Evolutionary conservation across 2,329 filamentous ascomycete genomes (phyloP), one percentile per base, ranked within the genome.

Genomic region (Cercospora nicotianae): DNA sequence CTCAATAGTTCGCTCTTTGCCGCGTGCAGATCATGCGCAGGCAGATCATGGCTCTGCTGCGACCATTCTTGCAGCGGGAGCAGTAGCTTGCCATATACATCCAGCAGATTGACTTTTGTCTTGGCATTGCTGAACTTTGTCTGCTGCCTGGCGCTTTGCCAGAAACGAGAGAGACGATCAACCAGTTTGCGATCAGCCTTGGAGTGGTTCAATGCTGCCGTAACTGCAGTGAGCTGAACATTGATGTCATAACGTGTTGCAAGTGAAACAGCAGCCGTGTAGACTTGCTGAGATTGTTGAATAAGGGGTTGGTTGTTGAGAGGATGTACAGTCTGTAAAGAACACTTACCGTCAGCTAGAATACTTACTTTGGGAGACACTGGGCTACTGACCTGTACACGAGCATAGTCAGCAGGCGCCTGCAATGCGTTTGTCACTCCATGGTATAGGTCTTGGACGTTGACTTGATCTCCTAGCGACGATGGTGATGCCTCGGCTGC

Each of bases 241-340:
- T n/a, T 33, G 23, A 70, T 51, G 39, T 77, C 75, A 65, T 74
- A 66, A 18, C 67, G 61, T 31, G 72, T 70, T 45, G 71, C 74
- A 23, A 74, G 65, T 26, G 65, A 67, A 20, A 69, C 60, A 30
- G 74, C 73, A 65, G 68, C 57, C 33, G 63, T 23, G 39, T 70
- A 69, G 16, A 59, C 42, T 59, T 71, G 66, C 64, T 70, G 67
- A 57, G 70, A 71, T 63, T 77, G 77, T 64, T 68, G 64, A 26
- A 83, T 71, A 39, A 79, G 76, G 28, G 81, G 73, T 69, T 82
- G 80, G 68, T 84, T 84, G 73, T 78, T 80, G 65, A 84, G 75
- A 66, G 82, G 81, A 75, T 84, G 81, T 66, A 83, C 77, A 48
- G 83, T 76, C 74, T 78, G 75, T 68, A 72, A 75, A 68, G 73